Evolutionary conservation across 1,284 basidiomycete genomes (phyloP).

Genomic region (Filobasidium uniguttulatum): DNA sequence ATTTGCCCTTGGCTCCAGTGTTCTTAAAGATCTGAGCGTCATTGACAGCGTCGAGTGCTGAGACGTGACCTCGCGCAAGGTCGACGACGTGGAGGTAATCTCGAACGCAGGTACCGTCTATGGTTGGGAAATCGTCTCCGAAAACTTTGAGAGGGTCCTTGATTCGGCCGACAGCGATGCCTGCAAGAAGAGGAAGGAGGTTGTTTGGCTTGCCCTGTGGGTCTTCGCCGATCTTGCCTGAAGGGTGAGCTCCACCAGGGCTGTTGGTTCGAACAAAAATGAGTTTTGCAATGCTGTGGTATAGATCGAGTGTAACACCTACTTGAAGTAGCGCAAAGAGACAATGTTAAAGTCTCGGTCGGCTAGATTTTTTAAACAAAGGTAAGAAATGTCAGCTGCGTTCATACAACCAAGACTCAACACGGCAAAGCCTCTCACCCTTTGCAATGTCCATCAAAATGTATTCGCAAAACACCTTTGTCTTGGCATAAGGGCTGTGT

Average conservation of each 20-base stretch:
- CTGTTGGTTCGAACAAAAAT: conserved; percentile 36
- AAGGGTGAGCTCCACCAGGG: conserved; percentile 92
- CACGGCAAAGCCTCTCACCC: no score
- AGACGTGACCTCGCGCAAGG: conserved; percentile 81
- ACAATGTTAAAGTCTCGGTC: conserved; percentile 24
- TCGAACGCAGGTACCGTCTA: conserved; percentile 90
- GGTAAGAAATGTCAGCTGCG: no score
- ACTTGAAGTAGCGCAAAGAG: conserved; percentile 84
- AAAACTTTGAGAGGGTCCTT: conserved; percentile 77
- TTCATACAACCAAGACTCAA: no score
- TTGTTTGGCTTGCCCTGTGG: conserved; percentile 90
- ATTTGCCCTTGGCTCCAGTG: conserved; percentile 42
- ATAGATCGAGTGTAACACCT: conserved; percentile 26
- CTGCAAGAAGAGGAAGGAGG: conserved; percentile 81
- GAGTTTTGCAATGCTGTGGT: conserved; percentile 3
- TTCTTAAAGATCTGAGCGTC: conserved; percentile 30
- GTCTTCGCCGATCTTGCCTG: conserved; percentile 90
- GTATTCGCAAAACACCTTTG: conserved; percentile 87
- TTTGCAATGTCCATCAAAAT: conserved; percentile 81
- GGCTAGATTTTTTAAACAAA: no score
- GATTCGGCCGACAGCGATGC: conserved; percentile 85
- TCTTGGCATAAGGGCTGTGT: conserved; percentile 87
- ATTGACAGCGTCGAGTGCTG: conserved; percentile 66
- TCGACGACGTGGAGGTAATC: conserved; percentile 98
- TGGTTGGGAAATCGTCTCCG: conserved; percentile 92